phyloP scores from a whole-genome alignment of 1,284 basidiomycete species.

The Paramarasmius palmivorus region DNA sequence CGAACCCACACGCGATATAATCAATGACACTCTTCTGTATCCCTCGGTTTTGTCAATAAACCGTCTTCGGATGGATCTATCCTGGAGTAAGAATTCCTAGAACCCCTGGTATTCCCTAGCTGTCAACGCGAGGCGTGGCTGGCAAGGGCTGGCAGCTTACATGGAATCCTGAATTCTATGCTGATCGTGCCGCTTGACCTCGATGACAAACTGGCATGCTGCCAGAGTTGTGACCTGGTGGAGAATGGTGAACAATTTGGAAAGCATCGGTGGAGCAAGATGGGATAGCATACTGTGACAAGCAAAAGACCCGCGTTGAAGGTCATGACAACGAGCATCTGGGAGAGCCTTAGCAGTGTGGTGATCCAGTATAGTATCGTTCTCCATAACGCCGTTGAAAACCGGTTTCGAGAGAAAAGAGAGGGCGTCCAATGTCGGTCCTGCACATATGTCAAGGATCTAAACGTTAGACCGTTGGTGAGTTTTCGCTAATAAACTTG shows the following conservation, averaged over 20 bases:
- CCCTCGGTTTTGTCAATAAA: too few species aligned
- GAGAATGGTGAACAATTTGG: neutral
- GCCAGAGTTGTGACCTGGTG: conserved; percentile 52
- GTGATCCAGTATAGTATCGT: conserved; percentile 54
- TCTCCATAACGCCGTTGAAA: conserved; percentile 51
- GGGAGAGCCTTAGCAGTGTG: conserved; percentile 62
- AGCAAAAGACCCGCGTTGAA: conserved; percentile 64
- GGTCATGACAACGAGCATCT: conserved; percentile 74
- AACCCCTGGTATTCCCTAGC: too few species aligned
- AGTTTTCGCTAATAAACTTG: neutral
- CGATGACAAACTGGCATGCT: conserved; percentile 55
- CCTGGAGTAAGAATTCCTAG: too few species aligned
- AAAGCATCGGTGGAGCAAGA: neutral
- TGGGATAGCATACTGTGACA: conserved; percentile 44
- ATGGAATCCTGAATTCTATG: too few species aligned
- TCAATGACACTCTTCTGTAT: too few species aligned
- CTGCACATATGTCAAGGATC: conserved; percentile 50
- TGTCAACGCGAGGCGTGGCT: too few species aligned
- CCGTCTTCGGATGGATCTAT: too few species aligned
- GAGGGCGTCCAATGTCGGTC: conserved; percentile 48
- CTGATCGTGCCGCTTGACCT: conserved; percentile 32
- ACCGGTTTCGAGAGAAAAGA: conserved; percentile 38
- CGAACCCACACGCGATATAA: too few species aligned
- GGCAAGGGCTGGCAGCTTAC: too few species aligned
- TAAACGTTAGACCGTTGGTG: conserved; percentile 21